Conservation (phyloP, 306 rosid genomes). For the Lablab purpureus region DNA sequence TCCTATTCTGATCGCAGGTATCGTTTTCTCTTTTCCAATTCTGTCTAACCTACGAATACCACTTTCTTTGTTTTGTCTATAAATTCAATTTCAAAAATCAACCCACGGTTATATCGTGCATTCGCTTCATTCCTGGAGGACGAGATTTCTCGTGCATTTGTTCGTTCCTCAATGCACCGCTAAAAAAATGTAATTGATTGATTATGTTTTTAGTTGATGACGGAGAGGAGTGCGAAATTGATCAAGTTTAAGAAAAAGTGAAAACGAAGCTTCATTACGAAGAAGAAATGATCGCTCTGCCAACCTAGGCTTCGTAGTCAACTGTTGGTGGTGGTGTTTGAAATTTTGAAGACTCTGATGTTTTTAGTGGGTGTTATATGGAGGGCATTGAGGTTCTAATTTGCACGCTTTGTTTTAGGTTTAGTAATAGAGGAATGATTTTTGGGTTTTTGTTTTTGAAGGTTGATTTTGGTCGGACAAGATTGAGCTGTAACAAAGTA, state of each 20-base stretch:
- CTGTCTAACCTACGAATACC: not conserved
- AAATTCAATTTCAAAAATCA: slow-evolving; percentile 22
- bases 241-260: slow-evolving; percentile 18
- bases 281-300: slow-evolving; percentile 12
- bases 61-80: not conserved
- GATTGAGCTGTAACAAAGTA: slow-evolving; percentile 3
- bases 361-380: not conserved
- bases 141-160: slow-evolving; percentile 8
- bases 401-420: not conserved
- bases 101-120: slow-evolving; percentile 20
- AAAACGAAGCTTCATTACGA: not conserved
- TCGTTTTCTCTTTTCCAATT: not conserved
- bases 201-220: not conserved
- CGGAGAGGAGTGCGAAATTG: slow-evolving; percentile 19
- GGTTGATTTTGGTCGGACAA: not conserved
- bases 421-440: not conserved
- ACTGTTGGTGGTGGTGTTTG: slow-evolving; percentile 30
- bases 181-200: not conserved
- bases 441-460: slow-evolving; percentile 28
- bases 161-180: not conserved
- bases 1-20: slow-evolving; percentile 28
- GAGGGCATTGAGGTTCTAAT: slow-evolving; percentile 23
- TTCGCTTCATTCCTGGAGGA: not conserved
- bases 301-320: slow-evolving; percentile 19
- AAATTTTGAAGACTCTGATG: slow-evolving; percentile 22